These are phyloP conservation scores for Oryza meridionalis DNA, from an alignment of 176 grass and related monocot genomes.

Conservation along the genomic window DNA sequence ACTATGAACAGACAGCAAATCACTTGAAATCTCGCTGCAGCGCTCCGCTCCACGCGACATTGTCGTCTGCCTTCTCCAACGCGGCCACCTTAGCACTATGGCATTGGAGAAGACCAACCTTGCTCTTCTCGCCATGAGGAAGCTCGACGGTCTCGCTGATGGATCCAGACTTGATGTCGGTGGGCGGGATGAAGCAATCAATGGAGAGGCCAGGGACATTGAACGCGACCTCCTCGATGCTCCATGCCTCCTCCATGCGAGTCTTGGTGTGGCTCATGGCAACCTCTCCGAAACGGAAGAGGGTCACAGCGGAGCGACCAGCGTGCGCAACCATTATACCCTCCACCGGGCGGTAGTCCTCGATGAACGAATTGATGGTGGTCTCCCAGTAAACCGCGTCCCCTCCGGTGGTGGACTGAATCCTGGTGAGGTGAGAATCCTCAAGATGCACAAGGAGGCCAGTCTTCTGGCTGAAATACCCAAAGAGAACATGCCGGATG, in stretches of 20 bases:
- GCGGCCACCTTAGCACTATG: constrained; percentile 62
- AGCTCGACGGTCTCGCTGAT: constrained; percentile 66
- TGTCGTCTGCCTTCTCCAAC: constrained; percentile 53
- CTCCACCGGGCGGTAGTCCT: constrained; percentile 77
- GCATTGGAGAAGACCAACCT: constrained; percentile 42
- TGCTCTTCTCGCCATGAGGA: constrained; percentile 57
- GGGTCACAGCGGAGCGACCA: constrained; percentile 67
- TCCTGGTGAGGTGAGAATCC: constrained; percentile 81
- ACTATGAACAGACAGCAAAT: constrained; percentile 30
- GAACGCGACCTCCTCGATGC: constrained; percentile 85
- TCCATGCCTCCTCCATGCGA: constrained; percentile 87
- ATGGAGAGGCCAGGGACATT: constrained; percentile 74
- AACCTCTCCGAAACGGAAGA: constrained; percentile 76
- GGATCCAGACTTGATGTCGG: constrained; percentile 75
- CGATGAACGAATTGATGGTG: constrained; percentile 75
- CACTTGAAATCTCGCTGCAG: constrained; percentile 54
- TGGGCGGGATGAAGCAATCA: constrained; percentile 89
- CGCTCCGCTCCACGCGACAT: constrained; percentile 52
- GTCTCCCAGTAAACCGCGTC: constrained; percentile 91
- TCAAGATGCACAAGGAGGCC: constrained; percentile 77
- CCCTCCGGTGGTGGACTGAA: constrained; percentile 75
- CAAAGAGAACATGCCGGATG: constrained; percentile 83
- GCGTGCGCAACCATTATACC: constrained; percentile 78
- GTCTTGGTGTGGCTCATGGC: constrained; percentile 87
- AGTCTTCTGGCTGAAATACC: constrained; percentile 83